Evolutionary conservation across 208 protist species (phyloP), one percentile per base, ranked within the genome.

Genomic region (Wallacemonas sp.): DNA sequence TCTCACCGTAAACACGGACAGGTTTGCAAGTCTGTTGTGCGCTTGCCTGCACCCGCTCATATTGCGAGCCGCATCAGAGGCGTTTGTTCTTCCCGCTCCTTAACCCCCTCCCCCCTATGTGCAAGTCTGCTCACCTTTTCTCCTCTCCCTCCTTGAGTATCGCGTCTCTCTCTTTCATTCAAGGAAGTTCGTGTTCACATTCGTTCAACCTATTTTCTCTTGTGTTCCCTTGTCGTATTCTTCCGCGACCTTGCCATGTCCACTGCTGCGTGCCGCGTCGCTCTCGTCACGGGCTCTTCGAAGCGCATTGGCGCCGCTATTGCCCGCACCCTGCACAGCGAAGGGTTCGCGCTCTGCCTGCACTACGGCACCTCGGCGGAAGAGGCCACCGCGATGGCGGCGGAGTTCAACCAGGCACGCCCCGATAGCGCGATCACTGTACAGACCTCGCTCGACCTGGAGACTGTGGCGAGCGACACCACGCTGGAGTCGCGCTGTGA

Each of bases 271-370:
- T 45, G 70, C 48, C 25, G 42, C 5, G 87, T 84, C 22, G 84
- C 82, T 11, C 61, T 94, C 11, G 57, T 94, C 14, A 94, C 88
- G 2, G 88, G 84, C 22, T 73, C 68, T 4, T 69, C 79, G 12
- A 76, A 74, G 31, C 84, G 88, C 18, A 76, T 94, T 41, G 88
- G 88, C 18, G 55, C 65, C 0, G 70, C 61, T 14, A 89, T 94
- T 23, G 82, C 65, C 5, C 48, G 67, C 25, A 39, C 44, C 10
- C 66, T 91, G 7, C 84, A 91, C 65, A 29, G 33, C 1, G 70
- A 86, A 16, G 83, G 85, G 33, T 90, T 79, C 44, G 2, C 57
- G 26, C 72, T 94, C 4, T 69, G 77, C 42, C n/a, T 94, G 3
- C 88, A 94, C 66, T 92, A 77, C 68, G 54, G 72, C 61, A 41